Base-by-base conservation (phyloP, 2,329 filamentous ascomycete species). In the Trichoderma endophyticum region DNA sequence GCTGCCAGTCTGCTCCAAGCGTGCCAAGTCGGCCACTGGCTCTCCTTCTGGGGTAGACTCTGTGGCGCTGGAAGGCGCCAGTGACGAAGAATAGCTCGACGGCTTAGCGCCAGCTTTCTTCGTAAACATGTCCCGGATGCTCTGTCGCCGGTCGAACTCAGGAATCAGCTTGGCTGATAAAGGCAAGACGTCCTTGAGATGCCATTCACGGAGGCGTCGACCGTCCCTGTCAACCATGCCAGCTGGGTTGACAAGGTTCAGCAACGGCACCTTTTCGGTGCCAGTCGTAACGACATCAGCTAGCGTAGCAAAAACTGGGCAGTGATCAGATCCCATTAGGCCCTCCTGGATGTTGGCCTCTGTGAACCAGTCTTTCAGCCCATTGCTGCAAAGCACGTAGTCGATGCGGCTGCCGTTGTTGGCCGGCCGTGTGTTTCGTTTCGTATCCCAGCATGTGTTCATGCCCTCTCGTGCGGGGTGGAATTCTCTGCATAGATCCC, bases 361-460 rank as follows among this genome's bases (percentile, higher is more conserved):
- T 30, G 84, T 85, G 77, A 97, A 92, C 94, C 95, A 98, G 66
- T 88, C 83, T 77, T 91, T 92, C 84, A 97, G 92, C 43, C 88
- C 87, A 54, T 91, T 85, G 75, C 90, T 96, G 79, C 94, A 97
- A 4, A 98, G 86, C 21, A 99, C 88, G 81, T 97, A 98, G 81
- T 99, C 96, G 76, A 98, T 98, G 43, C 96, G 89, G 70, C 93
- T 92, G 6, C 96, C 96, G 80, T 92, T 97, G 79, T 98, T 98
- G 3, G 93, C 94, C 3, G 95, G 95, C n/a, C 96, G 87, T n/a
- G 93, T 93, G 81, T 98, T 98, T 78, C 94, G 92, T 80, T 93
- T 95, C 65, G 93, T 95, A 74, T 98, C 94, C 95, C 95, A 98
- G 80, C 95, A 97, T 0, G 96, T 98, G 80, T 94, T 98, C 96